Percentiles rank a stretch among this genome's conserved stretches.
phyloP scores from a whole-genome alignment of 176 grass and related monocot genomes.

The Triticum monococcum region DNA sequence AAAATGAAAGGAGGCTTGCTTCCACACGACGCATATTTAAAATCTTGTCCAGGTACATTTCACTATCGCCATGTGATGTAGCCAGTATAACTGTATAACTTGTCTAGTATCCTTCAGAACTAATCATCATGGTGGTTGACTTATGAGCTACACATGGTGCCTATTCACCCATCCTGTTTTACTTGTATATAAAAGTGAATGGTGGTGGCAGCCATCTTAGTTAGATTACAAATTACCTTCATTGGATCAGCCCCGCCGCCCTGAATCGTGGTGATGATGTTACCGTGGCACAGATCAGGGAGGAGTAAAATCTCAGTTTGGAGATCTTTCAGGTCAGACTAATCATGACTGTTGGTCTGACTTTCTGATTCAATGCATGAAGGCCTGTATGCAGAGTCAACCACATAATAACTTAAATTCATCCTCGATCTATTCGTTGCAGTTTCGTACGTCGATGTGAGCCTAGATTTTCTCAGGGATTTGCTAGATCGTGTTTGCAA shows the following conservation, averaged over 20 bases:
- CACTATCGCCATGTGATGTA: conserved; percentile 40
- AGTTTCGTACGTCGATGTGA: conserved; percentile 17
- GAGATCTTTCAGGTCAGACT: conserved; percentile 43
- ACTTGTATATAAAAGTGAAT: conserved; percentile 34
- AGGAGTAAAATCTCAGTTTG: conserved; percentile 53
- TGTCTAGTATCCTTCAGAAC: conserved; percentile 30
- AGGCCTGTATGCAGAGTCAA: conserved; percentile 28
- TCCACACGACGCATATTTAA: conserved; percentile 24
- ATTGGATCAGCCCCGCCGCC: conserved; percentile 17
- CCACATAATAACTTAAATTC: neutral
- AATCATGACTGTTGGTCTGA: conserved; percentile 38
- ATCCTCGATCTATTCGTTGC: conserved; percentile 20
- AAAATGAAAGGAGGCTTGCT: conserved; percentile 31
- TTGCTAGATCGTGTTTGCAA: conserved; percentile 39
- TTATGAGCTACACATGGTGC: conserved; percentile 1
- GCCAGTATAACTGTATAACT: conserved; percentile 23
- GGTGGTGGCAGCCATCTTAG: neutral
- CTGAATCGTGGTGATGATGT: conserved; percentile 21
- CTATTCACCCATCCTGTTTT: conserved; percentile 19
- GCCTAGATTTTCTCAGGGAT: conserved; percentile 63
- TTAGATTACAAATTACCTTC: neutral
- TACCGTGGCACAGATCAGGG: conserved; percentile 13
- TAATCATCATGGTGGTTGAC: conserved; percentile 41
- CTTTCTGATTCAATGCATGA: conserved; percentile 45
- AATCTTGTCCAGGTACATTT: conserved; percentile 44